phyloP scores from a whole-genome alignment of 768 basidiomycete genomes.

The Lactarius akahatsu region DNA sequence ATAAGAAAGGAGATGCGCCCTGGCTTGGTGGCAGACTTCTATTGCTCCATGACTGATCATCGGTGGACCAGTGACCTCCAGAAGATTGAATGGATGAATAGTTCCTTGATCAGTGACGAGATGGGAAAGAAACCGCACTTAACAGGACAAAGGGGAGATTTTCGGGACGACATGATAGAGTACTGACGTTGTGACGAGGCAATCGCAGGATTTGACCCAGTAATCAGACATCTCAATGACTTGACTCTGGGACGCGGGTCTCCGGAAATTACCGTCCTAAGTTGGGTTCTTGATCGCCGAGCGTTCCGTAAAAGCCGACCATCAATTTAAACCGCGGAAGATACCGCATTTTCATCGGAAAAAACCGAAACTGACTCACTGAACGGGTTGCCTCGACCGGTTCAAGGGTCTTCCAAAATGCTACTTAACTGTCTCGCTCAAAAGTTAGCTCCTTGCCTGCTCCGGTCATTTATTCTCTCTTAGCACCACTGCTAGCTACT shows the following conservation, averaged over 20 bases:
- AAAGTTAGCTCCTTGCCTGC: slow-evolving; percentile 10
- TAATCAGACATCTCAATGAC: neutral
- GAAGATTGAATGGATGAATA: neutral
- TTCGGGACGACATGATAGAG: neutral
- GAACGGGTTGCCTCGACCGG: slow-evolving; percentile 6
- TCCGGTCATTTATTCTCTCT: slow-evolving; percentile 8
- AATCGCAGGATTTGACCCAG: neutral
- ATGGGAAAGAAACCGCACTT: neutral
- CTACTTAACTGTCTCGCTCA: slow-evolving; percentile 22
- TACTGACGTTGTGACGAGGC: neutral
- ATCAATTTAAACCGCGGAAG: slow-evolving; percentile 14
- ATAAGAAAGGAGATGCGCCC: slow-evolving; percentile 7
- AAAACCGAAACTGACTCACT: slow-evolving; percentile 17
- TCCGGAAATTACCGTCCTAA: slow-evolving; percentile 19
- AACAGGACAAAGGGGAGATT: neutral
- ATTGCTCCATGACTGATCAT: slow-evolving; percentile 16
- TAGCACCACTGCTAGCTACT: neutral
- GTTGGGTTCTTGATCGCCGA: slow-evolving; percentile 25
- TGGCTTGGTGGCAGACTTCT: neutral
- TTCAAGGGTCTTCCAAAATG: slow-evolving; percentile 15
- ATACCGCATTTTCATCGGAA: slow-evolving; percentile 11
- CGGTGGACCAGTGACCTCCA: neutral
- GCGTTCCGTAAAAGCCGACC: slow-evolving; percentile 27
- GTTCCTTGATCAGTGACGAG: slow-evolving; percentile 1
- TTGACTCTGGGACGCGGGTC: neutral